These are phyloP conservation scores for Emergomyces orientalis DNA, from an alignment of 2,329 filamentous ascomycete species.

Conservation along the genomic window DNA sequence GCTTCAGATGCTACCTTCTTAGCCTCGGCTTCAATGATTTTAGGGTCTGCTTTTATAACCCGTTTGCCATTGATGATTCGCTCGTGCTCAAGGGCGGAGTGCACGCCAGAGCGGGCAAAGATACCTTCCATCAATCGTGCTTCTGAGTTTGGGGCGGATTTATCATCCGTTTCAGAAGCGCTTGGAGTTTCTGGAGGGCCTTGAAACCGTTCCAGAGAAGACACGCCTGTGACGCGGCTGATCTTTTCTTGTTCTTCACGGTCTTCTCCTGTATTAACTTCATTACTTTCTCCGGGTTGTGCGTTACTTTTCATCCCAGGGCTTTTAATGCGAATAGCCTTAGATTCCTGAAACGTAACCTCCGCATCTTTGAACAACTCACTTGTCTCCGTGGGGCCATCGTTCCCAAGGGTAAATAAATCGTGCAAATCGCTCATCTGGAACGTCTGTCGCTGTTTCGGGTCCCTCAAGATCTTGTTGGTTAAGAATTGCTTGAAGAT, in stretches of 20 bases:
- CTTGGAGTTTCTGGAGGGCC: constrained; percentile 32
- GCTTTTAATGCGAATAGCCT: constrained; percentile 19
- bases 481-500: constrained; percentile 98
- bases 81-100: constrained; percentile 89
- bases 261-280: constrained; percentile 13
- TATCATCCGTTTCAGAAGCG: constrained; percentile 18
- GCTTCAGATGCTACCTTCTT: constrained; percentile 69
- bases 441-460: constrained; percentile 85
- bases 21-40: constrained; percentile 73
- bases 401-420: constrained; percentile 68
- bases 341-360: constrained; percentile 50
- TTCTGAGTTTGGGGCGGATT: constrained; percentile 42
- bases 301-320: neutral
- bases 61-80: constrained; percentile 72
- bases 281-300: neutral
- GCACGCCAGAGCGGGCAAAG: constrained; percentile 75
- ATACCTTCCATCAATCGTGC: constrained; percentile 79
- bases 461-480: constrained; percentile 90
- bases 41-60: constrained; percentile 62
- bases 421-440: constrained; percentile 85
- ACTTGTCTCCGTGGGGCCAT: constrained; percentile 69
- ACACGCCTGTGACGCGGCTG: constrained; percentile 50
- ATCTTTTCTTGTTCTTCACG: constrained; percentile 39
- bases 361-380: constrained; percentile 82
- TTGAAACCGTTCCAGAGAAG: constrained; percentile 55